Evolutionary conservation across 257 asterid genomes (phyloP).

Genomic region (Solanum lignicaule): DNA sequence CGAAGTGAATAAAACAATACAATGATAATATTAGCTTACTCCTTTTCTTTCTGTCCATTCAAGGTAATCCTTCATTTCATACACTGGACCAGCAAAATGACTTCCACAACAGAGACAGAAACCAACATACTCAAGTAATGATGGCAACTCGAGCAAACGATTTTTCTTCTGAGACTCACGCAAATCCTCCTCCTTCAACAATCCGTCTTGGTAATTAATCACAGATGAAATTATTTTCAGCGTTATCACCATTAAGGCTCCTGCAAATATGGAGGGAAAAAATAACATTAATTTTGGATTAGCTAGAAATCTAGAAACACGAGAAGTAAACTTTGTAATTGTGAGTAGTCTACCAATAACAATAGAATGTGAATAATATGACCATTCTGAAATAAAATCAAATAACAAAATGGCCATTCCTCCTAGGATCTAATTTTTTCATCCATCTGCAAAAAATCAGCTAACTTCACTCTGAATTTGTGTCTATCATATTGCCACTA

Average conservation of each 20-base stretch:
- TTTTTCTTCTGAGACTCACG: conserved; percentile 80
- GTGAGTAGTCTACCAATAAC: background rate
- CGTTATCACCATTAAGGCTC: conserved; percentile 97
- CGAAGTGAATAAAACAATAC: background rate
- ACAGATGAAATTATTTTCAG: conserved; percentile 82
- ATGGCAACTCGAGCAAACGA: conserved; percentile 67
- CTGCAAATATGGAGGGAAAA: conserved; percentile 24
- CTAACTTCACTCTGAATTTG: background rate
- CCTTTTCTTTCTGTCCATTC: conserved; percentile 92
- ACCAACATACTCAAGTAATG: conserved; percentile 69
- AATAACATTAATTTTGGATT: background rate
- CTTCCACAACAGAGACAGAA: conserved; percentile 95
- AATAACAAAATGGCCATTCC: background rate
- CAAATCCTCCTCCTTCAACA: conserved; percentile 74
- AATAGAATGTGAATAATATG: background rate
- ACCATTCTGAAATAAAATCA: background rate
- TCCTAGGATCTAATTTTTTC: background rate
- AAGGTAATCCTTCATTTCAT: conserved; percentile 88
- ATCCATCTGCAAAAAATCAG: background rate
- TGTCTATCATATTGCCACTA: background rate
- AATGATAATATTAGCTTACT: conserved; percentile 31
- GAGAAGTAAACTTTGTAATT: background rate
- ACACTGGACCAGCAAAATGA: conserved; percentile 99
- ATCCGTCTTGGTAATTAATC: conserved; percentile 87
- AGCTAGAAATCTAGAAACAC: background rate